Percentiles rank a stretch among this genome's conserved stretches.
phyloP scores from a whole-genome alignment of 352 stramenopile species.

The Globisporangium cylindrosporum region DNA sequence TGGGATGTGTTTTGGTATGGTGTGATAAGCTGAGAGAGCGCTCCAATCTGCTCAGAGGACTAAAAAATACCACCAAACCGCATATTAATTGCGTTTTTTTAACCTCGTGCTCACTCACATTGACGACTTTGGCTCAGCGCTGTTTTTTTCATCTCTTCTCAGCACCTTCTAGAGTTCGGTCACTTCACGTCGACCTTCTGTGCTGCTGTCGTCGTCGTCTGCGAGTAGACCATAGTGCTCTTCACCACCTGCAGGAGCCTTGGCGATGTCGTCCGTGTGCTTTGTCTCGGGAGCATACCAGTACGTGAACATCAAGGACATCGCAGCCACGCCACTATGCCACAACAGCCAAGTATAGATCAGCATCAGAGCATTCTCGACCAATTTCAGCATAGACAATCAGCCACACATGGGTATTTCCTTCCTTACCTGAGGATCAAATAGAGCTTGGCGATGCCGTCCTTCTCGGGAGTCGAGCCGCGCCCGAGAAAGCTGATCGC shows the following conservation, averaged over 20 bases:
- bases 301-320: conserved; percentile 48
- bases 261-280: conserved; percentile 30
- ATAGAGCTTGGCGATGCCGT: conserved; percentile 85
- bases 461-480: conserved; percentile 66
- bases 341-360: neutral
- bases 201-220: conserved; percentile 31
- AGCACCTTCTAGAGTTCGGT: conserved; percentile 37
- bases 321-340: conserved; percentile 34
- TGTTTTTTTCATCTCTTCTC: neutral
- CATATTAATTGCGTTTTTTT: neutral
- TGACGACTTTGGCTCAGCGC: neutral
- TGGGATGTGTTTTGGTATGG: neutral
- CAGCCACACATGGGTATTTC: neutral
- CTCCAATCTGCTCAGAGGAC: neutral
- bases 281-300: conserved; percentile 62
- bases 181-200: conserved; percentile 31
- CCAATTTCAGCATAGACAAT: neutral
- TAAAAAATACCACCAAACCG: neutral
- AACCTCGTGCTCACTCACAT: neutral
- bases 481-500: conserved; percentile 72
- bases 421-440: conserved; percentile 54
- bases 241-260: conserved; percentile 23
- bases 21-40: neutral
- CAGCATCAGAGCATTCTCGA: neutral
- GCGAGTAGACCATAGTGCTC: conserved; percentile 38